A percentile compares a stretch with the other conserved stretches of the same genome.
Evolutionary conservation across 140 eudicot genomes (phyloP).

Genomic region (Cichorium intybus): DNA sequence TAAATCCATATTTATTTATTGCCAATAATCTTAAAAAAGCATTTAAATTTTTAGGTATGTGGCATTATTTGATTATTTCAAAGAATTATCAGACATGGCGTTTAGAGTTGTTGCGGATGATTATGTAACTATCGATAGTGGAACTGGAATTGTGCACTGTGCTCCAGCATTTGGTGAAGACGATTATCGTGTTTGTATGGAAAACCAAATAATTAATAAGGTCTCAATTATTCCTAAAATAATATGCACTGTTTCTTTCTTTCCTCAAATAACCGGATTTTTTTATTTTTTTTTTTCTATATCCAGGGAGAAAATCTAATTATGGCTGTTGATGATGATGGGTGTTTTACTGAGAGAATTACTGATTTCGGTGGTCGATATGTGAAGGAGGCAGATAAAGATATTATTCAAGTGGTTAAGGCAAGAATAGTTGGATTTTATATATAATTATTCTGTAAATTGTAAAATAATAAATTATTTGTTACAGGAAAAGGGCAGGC

Average conservation of each 20-base stretch:
- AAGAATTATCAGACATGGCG: conserved; percentile 71
- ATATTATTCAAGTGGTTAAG: conserved; percentile 83
- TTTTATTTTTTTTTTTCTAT: conserved; percentile 6
- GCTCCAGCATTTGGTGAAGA: conserved; percentile 99
- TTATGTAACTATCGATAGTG: conserved; percentile 93
- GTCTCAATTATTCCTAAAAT: too few relatives aligned
- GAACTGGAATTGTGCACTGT: conserved; percentile 93
- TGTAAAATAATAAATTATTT: background rate
- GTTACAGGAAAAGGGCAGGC: conserved; percentile 76
- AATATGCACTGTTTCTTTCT: background rate
- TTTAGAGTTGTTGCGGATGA: conserved; percentile 86
- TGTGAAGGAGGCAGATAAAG: conserved; percentile 91
- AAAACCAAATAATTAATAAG: conserved; percentile 71
- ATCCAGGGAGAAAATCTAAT: conserved; percentile 75
- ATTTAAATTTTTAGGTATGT: conserved; percentile 64
- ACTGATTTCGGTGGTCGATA: conserved; percentile 66
- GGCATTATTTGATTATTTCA: conserved; percentile 82
- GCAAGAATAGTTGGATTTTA: conserved; percentile 31
- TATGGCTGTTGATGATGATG: conserved; percentile 97
- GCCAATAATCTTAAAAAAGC: too few relatives aligned
- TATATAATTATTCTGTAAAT: background rate
- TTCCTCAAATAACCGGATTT: background rate
- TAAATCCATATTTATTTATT: too few relatives aligned
- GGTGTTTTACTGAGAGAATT: conserved; percentile 79
- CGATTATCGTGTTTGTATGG: conserved; percentile 92